These are phyloP conservation scores for Vigna trinervia DNA, from an alignment of 306 rosid genomes.

Conservation along the genomic window DNA sequence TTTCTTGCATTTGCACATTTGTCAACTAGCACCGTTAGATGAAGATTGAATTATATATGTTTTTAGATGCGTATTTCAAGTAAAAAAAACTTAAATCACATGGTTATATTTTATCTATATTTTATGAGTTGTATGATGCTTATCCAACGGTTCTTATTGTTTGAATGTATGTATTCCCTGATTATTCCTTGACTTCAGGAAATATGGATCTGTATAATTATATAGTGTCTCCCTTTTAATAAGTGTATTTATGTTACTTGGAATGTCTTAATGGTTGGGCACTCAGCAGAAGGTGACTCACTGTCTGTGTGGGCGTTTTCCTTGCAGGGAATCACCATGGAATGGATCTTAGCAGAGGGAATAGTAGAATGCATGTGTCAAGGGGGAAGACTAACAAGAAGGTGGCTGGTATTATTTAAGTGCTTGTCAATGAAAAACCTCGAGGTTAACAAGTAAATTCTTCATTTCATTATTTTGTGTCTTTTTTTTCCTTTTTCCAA, in stretches of 20 bases:
- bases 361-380: slow-evolving; percentile 45
- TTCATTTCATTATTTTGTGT: slow-evolving; percentile 38
- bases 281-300: slow-evolving; percentile 17
- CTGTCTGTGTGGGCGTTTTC: slow-evolving; percentile 27
- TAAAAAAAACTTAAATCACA: neutral
- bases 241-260: neutral
- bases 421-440: slow-evolving; percentile 47
- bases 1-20: neutral
- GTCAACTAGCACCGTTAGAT: neutral
- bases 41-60: neutral
- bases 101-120: neutral
- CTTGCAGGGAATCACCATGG: slow-evolving; percentile 59
- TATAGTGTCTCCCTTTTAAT: neutral
- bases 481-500: slow-evolving; percentile 17
- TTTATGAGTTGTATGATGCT: neutral
- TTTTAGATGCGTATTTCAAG: neutral
- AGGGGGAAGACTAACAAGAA: slow-evolving; percentile 67
- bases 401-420: slow-evolving; percentile 85
- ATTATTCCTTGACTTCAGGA: neutral
- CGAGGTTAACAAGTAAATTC: slow-evolving; percentile 35
- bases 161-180: neutral
- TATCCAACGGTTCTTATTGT: neutral
- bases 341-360: slow-evolving; percentile 46
- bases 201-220: neutral
- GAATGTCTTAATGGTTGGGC: slow-evolving; percentile 26